phyloP scores from a whole-genome alignment of 139 green algal species.

The Nannochloris sp. region DNA sequence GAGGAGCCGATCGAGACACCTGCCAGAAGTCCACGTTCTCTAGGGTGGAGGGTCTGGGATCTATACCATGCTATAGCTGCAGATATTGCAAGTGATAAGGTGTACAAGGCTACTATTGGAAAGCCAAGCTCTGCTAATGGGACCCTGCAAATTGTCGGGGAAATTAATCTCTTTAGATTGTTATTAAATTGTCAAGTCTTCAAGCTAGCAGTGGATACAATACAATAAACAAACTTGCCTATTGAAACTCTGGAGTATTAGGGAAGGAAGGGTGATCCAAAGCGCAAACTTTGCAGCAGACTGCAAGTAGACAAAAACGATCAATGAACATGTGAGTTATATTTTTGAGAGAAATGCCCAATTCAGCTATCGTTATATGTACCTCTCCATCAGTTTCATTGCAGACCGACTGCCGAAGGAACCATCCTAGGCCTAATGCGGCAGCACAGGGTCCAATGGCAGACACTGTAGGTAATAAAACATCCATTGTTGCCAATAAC shows the following conservation, averaged over 20 bases:
- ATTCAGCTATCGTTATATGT: background rate
- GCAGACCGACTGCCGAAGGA: background rate
- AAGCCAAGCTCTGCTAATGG: background rate
- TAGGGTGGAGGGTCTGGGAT: slow-evolving; percentile 14
- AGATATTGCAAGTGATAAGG: background rate
- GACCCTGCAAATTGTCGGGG: slow-evolving; percentile 7
- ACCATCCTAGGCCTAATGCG: background rate
- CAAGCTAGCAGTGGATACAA: background rate
- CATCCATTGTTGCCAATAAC: background rate
- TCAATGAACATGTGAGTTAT: background rate
- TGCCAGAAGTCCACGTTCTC: slow-evolving; percentile 20
- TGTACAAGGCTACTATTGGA: background rate
- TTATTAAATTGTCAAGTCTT: background rate
- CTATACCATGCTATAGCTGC: slow-evolving; percentile 10
- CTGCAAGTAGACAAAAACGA: slow-evolving; percentile 12
- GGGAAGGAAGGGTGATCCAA: slow-evolving; percentile 33
- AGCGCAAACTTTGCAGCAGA: slow-evolving; percentile 9
- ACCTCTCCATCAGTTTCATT: slow-evolving; percentile 2
- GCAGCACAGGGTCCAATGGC: no score
- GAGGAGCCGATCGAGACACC: slow-evolving; percentile 20
- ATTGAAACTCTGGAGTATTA: slow-evolving; percentile 38
- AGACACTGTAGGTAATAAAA: background rate
- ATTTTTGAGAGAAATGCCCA: background rate
- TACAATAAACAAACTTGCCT: slow-evolving; percentile 12
- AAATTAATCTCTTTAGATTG: background rate